Percentiles rank a stretch among this genome's conserved stretches.
Evolutionary conservation across 177 flowering plant genomes (phyloP).

Genomic region (Telopea speciosissima): DNA sequence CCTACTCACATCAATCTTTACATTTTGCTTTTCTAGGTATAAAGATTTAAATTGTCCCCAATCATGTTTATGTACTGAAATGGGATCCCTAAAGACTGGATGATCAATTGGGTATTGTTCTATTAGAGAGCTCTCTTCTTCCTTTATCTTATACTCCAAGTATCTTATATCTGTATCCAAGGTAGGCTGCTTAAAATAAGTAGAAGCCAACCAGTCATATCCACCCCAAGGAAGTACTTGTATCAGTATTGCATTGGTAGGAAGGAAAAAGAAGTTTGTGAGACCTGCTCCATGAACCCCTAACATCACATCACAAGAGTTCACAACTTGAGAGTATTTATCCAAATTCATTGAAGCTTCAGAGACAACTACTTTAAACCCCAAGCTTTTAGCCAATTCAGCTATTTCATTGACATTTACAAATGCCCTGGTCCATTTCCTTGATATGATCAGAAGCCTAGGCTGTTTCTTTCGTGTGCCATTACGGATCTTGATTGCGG

Average conservation of each 20-base stretch:
- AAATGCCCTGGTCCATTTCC: conserved; percentile 31
- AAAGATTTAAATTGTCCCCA: conserved; percentile 31
- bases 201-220: conserved; percentile 28
- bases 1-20: conserved; percentile 41
- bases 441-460: conserved; percentile 37
- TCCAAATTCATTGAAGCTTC: conserved; percentile 10
- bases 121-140: conserved; percentile 45
- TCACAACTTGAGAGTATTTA: conserved; percentile 33
- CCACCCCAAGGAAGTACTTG: conserved; percentile 55
- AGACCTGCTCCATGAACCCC: conserved; percentile 57
- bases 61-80: conserved; percentile 21
- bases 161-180: conserved; percentile 46
- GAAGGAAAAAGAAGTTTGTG: conserved; percentile 60
- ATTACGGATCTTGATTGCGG: conserved; percentile 17
- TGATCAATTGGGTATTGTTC: conserved; percentile 39
- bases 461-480: conserved; percentile 22
- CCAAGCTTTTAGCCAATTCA: no score
- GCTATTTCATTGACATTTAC: not conserved
- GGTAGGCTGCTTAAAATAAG: conserved; percentile 36
- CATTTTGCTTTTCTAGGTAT: conserved; percentile 45
- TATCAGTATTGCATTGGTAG: conserved; percentile 50
- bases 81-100: conserved; percentile 35
- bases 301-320: conserved; percentile 54
- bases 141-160: conserved; percentile 40
- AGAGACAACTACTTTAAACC: no score